phyloP scores from a whole-genome alignment of 176 grass and related monocot species.

The Chrysopogon serrulatus region DNA sequence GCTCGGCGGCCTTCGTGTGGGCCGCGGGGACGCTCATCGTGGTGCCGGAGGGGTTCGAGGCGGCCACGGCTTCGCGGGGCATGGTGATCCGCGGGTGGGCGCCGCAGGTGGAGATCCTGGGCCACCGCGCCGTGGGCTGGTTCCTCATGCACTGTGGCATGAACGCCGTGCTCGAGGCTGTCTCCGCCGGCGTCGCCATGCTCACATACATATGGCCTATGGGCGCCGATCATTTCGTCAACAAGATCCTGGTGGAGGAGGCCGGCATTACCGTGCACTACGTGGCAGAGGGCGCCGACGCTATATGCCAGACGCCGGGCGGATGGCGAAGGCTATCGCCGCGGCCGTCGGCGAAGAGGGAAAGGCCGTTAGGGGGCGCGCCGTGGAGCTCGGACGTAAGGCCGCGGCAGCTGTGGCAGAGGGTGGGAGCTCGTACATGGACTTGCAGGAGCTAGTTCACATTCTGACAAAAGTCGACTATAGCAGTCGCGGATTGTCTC shows the following conservation, averaged over 20 bases:
- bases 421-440: conserved; percentile 27
- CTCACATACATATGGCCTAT: conserved; percentile 65
- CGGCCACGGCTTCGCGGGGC: conserved; percentile 3
- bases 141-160: conserved; percentile 55
- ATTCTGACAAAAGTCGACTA: background rate
- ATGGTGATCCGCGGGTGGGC: conserved; percentile 38
- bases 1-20: no score
- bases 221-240: conserved; percentile 48
- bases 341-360: background rate
- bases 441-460: conserved; percentile 18
- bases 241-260: conserved; percentile 33
- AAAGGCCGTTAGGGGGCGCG: background rate
- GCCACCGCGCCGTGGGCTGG: conserved; percentile 45
- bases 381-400: conserved; percentile 12
- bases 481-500: no score
- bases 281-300: conserved; percentile 24
- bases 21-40: no score
- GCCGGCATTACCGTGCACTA: conserved; percentile 21
- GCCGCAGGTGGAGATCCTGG: conserved; percentile 50
- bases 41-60: no score
- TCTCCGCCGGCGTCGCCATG: conserved; percentile 40
- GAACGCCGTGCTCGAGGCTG: conserved; percentile 45
- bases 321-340: conserved; percentile 7
- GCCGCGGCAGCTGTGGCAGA: conserved; percentile 12
- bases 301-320: conserved; percentile 29